Evolutionary conservation across 2,329 filamentous ascomycete species (phyloP).

Genomic region (Trichophyton simii): DNA sequence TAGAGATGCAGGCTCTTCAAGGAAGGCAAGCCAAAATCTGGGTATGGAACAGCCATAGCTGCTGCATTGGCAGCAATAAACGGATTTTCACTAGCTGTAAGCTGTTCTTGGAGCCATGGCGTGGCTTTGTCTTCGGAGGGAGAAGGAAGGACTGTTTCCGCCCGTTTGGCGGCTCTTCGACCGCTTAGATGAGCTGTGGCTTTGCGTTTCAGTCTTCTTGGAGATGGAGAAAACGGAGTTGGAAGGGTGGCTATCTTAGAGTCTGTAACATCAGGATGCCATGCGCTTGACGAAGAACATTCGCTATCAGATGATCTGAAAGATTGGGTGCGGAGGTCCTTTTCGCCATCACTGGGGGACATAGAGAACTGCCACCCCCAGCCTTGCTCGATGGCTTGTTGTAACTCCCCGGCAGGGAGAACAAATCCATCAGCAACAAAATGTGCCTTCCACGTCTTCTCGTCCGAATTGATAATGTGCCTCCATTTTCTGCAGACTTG

Average conservation of each 20-base stretch:
- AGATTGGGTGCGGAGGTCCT: constrained; percentile 55
- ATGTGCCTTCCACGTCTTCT: constrained; percentile 89
- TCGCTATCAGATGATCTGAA: constrained; percentile 31
- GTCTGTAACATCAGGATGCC: constrained; percentile 15
- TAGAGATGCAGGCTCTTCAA: constrained; percentile 79
- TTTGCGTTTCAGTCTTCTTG: constrained; percentile 36
- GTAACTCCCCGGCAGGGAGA: constrained; percentile 68
- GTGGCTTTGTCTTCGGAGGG: constrained; percentile 30
- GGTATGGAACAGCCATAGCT: constrained; percentile 68
- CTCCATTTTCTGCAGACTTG: constrained; percentile 94
- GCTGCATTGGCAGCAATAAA: constrained; percentile 70
- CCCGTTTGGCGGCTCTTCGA: constrained; percentile 47
- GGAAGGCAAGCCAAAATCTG: constrained; percentile 63
- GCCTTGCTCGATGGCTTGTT: constrained; percentile 74
- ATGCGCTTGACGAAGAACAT: constrained; percentile 15
- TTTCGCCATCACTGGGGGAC: constrained; percentile 61
- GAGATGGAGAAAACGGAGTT: constrained; percentile 13
- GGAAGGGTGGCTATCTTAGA: constrained; percentile 17
- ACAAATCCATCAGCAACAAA: constrained; percentile 73
- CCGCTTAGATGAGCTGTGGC: constrained; percentile 33
- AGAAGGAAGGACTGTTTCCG: constrained; percentile 30
- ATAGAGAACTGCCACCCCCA: constrained; percentile 96
- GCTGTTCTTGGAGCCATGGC: constrained; percentile 36
- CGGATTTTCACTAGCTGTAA: constrained; percentile 58
- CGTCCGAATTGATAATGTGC: constrained; percentile 77